Conservation (phyloP, 768 basidiomycete genomes). For the Neoboletus magnificus region DNA sequence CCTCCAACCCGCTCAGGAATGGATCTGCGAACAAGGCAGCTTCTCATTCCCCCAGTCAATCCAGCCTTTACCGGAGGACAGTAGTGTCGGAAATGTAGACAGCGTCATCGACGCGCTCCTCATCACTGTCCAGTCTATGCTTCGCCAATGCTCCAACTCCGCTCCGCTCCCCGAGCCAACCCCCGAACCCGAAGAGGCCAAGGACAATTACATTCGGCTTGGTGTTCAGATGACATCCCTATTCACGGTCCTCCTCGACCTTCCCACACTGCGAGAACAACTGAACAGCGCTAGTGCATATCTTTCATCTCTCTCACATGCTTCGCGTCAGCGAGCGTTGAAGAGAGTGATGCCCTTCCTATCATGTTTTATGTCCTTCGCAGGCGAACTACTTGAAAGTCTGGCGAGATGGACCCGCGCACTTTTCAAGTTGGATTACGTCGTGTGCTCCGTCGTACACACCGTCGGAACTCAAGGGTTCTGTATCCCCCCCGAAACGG, state of each 20-base stretch:
- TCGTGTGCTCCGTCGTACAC: constrained; percentile 70
- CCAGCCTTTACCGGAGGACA: background rate
- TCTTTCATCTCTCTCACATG: constrained; percentile 36
- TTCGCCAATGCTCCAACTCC: constrained; percentile 38
- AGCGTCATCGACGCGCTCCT: constrained; percentile 61
- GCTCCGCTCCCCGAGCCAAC: background rate
- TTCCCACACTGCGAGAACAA: constrained; percentile 40
- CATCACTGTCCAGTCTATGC: constrained; percentile 59
- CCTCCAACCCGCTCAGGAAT: constrained; percentile 25
- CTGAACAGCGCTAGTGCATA: constrained; percentile 39
- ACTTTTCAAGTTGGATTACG: constrained; percentile 79
- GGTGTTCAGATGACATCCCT: constrained; percentile 43
- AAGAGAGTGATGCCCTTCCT: constrained; percentile 73
- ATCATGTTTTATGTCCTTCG: constrained; percentile 54
- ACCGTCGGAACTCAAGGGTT: constrained; percentile 84
- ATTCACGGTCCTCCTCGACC: constrained; percentile 47
- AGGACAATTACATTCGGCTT: constrained; percentile 51
- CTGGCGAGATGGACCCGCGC: constrained; percentile 68
- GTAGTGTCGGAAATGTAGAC: constrained; percentile 28
- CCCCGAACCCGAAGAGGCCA: constrained; percentile 29
- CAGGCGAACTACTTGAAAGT: constrained; percentile 51
- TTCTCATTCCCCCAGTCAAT: constrained; percentile 14
- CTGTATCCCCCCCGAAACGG: constrained; percentile 84
- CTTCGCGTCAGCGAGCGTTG: constrained; percentile 34
- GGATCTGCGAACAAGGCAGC: constrained; percentile 30